Evolutionary conservation across 23 red algal species (phyloP).

Genomic region (Agarophyton chilense): DNA sequence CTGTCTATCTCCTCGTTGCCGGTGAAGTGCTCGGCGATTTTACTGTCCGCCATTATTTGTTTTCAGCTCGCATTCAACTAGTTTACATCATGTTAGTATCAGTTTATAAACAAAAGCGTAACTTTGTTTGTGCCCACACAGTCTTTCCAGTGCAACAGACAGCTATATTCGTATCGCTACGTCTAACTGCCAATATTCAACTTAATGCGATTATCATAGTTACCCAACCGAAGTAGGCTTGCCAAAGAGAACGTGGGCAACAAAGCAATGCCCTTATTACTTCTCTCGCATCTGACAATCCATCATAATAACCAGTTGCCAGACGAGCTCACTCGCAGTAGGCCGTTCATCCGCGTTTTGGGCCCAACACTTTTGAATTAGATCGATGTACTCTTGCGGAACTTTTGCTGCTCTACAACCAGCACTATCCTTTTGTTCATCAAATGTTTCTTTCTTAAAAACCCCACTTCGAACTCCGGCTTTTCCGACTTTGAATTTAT

Average conservation of each 20-base stretch:
- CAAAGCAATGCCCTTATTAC: background rate
- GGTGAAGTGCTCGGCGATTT: background rate
- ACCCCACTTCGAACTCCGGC: background rate
- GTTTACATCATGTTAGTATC: constrained; percentile 8
- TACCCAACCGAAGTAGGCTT: too few species aligned
- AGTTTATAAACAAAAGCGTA: constrained; percentile 16
- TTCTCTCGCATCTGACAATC: constrained; percentile 56
- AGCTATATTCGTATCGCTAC: too few species aligned
- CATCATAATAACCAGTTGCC: constrained; percentile 61
- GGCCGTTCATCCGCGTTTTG: constrained; percentile 42
- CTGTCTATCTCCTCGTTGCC: background rate
- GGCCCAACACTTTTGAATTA: constrained; percentile 67
- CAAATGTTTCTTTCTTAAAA: background rate
- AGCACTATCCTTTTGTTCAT: background rate
- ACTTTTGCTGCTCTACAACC: constrained; percentile 12
- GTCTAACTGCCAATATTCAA: too few species aligned
- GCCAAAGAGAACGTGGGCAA: too few species aligned
- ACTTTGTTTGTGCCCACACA: background rate
- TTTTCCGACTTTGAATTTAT: background rate
- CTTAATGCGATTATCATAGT: too few species aligned
- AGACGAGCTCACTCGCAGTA: constrained; percentile 55
- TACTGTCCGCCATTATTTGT: background rate
- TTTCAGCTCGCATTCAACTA: background rate
- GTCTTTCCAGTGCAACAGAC: too few species aligned
- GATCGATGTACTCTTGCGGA: constrained; percentile 48